Percentiles rank a stretch among this genome's conserved stretches.
Conservation (phyloP, 2,329 filamentous ascomycete genomes). For the Xylaria polymorpha region DNA sequence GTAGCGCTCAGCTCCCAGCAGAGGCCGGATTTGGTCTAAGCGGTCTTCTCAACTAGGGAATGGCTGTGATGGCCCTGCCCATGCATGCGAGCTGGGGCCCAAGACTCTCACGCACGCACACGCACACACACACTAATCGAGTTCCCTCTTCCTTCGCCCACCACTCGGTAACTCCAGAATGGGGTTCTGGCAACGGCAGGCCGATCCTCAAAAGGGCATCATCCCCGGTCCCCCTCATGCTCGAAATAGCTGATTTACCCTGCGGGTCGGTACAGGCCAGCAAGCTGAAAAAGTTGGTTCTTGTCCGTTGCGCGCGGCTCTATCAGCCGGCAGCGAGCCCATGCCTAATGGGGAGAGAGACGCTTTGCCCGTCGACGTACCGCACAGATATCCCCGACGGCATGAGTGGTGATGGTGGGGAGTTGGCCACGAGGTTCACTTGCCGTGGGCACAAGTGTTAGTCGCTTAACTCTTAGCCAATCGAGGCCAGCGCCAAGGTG, state of each 20-base stretch:
- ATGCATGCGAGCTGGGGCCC: constrained; percentile 22
- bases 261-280: background rate
- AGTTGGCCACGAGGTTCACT: constrained; percentile 31
- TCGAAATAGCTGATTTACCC: constrained; percentile 30
- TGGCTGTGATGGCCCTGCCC: constrained; percentile 7
- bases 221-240: constrained; percentile 28
- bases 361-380: constrained; percentile 8
- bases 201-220: constrained; percentile 32
- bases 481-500: constrained; percentile 22
- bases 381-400: constrained; percentile 13
- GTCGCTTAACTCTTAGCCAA: constrained; percentile 34
- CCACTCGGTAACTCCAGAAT: constrained; percentile 35
- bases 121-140: constrained; percentile 10
- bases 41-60: constrained; percentile 19
- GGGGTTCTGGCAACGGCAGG: constrained; percentile 16
- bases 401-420: constrained; percentile 32
- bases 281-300: constrained; percentile 26
- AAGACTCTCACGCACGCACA: background rate
- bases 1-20: constrained; percentile 34
- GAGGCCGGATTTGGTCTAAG: constrained; percentile 29
- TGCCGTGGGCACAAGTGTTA: constrained; percentile 20
- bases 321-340: constrained; percentile 12
- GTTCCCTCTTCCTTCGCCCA: background rate
- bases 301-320: constrained; percentile 20
- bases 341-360: constrained; percentile 5